These are phyloP conservation scores for Cladobotryum mycophilum DNA, from an alignment of 2,329 filamentous ascomycete genomes.

Conservation along the genomic window DNA sequence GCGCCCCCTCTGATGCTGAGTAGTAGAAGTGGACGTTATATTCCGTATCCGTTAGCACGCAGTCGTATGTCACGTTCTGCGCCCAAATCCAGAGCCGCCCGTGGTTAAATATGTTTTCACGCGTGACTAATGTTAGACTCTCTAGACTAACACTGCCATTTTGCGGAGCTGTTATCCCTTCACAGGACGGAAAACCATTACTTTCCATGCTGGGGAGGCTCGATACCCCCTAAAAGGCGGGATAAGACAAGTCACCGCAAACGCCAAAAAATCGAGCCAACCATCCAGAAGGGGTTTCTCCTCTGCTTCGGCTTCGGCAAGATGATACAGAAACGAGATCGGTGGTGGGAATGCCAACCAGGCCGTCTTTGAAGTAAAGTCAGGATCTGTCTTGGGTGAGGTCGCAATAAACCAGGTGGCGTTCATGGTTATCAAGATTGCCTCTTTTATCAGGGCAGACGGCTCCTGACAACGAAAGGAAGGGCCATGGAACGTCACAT, in stretches of 20 bases:
- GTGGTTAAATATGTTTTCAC: neutral
- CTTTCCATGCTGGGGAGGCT: too few relatives aligned
- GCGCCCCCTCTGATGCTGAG: neutral
- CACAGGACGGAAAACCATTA: neutral
- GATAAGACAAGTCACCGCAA: neutral
- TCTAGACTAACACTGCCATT: neutral
- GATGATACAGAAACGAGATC: too few relatives aligned
- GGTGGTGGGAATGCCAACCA: neutral
- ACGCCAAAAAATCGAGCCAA: neutral
- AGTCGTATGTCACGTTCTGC: neutral
- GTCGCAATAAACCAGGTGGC: neutral
- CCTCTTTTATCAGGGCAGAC: neutral
- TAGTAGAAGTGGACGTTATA: neutral
- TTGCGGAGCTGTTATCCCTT: neutral
- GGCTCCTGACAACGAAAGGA: neutral
- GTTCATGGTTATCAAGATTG: neutral
- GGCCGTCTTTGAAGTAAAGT: neutral
- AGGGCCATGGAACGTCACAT: neutral
- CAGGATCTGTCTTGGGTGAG: too few relatives aligned
- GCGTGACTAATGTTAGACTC: neutral
- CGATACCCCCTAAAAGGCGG: too few relatives aligned
- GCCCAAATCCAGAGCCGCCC: neutral
- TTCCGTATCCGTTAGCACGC: neutral
- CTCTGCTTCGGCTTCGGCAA: neutral
- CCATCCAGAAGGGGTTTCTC: neutral